Percentiles rank a stretch among this genome's conserved stretches.
phyloP scores from a whole-genome alignment of 2,329 filamentous ascomycete species.

The Stylonectria norvegica region DNA sequence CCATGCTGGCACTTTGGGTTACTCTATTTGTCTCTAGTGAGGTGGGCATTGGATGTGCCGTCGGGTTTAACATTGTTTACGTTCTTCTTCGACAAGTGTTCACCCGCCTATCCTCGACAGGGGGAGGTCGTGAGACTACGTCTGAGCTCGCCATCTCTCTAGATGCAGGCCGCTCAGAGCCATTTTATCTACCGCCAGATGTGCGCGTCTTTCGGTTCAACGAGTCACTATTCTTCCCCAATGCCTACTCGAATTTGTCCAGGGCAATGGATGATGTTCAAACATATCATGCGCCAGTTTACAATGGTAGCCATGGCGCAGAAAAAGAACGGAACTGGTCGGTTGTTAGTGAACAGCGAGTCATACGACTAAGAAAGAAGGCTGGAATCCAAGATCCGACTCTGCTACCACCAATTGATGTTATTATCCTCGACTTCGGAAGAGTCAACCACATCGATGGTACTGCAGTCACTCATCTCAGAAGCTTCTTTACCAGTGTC shows the following conservation, averaged over 20 bases:
- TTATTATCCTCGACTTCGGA: constrained; percentile 51
- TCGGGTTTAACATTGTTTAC: constrained; percentile 62
- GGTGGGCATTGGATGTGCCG: constrained; percentile 55
- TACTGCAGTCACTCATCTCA: constrained; percentile 48
- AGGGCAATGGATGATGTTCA: constrained; percentile 47
- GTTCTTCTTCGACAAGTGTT: constrained; percentile 58
- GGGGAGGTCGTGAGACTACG: constrained; percentile 28
- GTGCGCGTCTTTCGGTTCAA: constrained; percentile 55
- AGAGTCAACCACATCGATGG: constrained; percentile 52
- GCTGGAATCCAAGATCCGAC: constrained; percentile 32
- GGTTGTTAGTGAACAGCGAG: constrained; percentile 46
- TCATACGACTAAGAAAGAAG: constrained; percentile 42
- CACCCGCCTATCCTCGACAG: constrained; percentile 34
- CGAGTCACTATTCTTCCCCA: constrained; percentile 59
- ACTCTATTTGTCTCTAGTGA: constrained; percentile 60
- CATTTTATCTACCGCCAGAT: constrained; percentile 41
- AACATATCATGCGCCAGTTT: constrained; percentile 41
- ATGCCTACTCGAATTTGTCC: constrained; percentile 52
- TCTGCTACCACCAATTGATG: constrained; percentile 37
- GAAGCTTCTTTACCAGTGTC: constrained; percentile 46
- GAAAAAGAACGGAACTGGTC: constrained; percentile 50
- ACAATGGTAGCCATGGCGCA: constrained; percentile 30
- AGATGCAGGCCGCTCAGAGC: constrained; percentile 14
- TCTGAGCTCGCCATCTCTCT: constrained; percentile 20
- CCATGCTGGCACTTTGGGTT: constrained; percentile 62